Percentiles rank a stretch among this genome's conserved stretches.
Conservation (phyloP, 345 rosid genomes). For the Aquilaria malaccensis region DNA sequence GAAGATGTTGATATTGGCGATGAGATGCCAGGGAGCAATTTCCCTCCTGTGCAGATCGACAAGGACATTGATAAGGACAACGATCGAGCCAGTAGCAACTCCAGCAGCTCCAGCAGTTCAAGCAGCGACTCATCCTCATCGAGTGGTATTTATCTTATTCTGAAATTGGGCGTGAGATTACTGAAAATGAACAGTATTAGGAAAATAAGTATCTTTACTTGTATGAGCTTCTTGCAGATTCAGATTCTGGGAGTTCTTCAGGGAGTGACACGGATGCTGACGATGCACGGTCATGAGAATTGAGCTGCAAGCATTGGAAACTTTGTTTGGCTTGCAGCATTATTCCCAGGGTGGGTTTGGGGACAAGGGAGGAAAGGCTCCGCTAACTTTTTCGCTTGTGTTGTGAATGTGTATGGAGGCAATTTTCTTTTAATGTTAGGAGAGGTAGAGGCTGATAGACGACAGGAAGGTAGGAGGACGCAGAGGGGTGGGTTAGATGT, state of each 20-base stretch:
- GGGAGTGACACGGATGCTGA: conserved; percentile 33
- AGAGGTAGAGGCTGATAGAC: conserved; percentile 12
- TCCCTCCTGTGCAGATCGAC: conserved; percentile 83
- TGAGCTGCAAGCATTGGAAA: not conserved
- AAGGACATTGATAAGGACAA: conserved; percentile 80
- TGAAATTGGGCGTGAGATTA: not conserved
- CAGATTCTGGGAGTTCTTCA: conserved; percentile 33
- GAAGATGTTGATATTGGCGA: conserved; percentile 94
- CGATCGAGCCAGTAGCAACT: conserved; percentile 36
- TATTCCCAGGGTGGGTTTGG: not conserved
- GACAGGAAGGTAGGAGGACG: conserved; percentile 6
- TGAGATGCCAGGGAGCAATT: conserved; percentile 65
- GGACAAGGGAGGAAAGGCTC: too few relatives aligned
- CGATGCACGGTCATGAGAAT: conserved; percentile 21
- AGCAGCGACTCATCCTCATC: conserved; percentile 65
- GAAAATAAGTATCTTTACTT: conserved; percentile 3
- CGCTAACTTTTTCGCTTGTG: not conserved
- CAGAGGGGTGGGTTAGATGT: conserved; percentile 10
- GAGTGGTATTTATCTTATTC: conserved; percentile 35
- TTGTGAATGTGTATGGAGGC: conserved; percentile 7
- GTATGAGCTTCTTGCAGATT: conserved; percentile 22
- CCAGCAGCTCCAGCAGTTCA: conserved; percentile 50
- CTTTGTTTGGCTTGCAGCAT: conserved; percentile 1
- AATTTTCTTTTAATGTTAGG: conserved; percentile 3
- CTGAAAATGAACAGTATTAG: not conserved